Evolutionary conservation across 495 filamentous ascomycete genomes (phyloP).

Genomic region (Thermothielavioides terrestris): DNA sequence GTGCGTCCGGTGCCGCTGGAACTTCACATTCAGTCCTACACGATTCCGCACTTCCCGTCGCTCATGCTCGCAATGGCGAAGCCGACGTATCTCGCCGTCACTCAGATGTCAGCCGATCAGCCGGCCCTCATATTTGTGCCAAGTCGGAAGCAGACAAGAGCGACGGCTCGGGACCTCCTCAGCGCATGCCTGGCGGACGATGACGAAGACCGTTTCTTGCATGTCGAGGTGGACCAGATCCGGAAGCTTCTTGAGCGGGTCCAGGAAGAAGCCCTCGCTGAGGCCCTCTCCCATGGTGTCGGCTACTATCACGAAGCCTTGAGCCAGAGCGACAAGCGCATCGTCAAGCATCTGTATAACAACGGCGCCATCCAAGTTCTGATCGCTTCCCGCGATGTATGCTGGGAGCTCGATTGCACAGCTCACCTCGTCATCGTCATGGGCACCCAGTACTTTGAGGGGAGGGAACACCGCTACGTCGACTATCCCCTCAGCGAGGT

Average conservation of each 20-base stretch:
- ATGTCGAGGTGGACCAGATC: conserved; percentile 72
- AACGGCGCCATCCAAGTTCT: conserved; percentile 91
- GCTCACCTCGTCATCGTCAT: conserved; percentile 92
- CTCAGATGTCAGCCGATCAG: conserved; percentile 77
- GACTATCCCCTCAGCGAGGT: conserved; percentile 94
- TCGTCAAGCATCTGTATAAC: conserved; percentile 83
- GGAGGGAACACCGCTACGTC: conserved; percentile 92
- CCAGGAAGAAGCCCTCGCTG: conserved; percentile 76
- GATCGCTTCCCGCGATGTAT: conserved; percentile 86
- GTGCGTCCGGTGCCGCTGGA: conserved; percentile 81
- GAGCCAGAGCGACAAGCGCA: conserved; percentile 77
- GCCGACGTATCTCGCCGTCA: conserved; percentile 77
- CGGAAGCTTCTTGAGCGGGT: conserved; percentile 70
- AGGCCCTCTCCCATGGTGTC: conserved; percentile 90
- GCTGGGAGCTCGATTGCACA: conserved; percentile 86
- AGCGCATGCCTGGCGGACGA: conserved; percentile 78
- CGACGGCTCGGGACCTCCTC: conserved; percentile 82
- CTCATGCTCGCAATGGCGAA: conserved; percentile 98
- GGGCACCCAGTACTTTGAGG: conserved; percentile 99
- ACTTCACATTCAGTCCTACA: conserved; percentile 91
- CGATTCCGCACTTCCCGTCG: conserved; percentile 93
- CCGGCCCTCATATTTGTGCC: conserved; percentile 88
- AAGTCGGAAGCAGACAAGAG: conserved; percentile 81
- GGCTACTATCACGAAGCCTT: conserved; percentile 96
- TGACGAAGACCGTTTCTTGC: conserved; percentile 87